Evolutionary conservation across 2,329 filamentous ascomycete genomes (phyloP).

Genomic region (Colletotrichum coccodes): DNA sequence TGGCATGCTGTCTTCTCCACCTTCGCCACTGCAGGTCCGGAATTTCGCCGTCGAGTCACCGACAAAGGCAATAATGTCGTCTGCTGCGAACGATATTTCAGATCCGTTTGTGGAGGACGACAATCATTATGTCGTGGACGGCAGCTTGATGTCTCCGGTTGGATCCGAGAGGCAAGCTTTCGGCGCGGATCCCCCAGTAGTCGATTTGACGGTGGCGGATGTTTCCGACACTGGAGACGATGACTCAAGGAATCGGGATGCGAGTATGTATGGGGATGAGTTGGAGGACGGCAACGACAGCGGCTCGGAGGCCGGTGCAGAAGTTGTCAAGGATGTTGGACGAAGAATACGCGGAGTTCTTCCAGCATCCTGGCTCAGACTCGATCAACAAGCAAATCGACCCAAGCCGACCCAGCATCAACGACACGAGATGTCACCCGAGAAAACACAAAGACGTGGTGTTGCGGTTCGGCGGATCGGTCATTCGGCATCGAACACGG

Average conservation of each 20-base stretch:
- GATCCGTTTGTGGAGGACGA: background rate
- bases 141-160: background rate
- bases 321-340: constrained; percentile 49
- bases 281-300: constrained; percentile 37
- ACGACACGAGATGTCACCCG: constrained; percentile 45
- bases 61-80: background rate
- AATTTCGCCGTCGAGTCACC: background rate
- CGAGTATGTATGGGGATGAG: constrained; percentile 16
- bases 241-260: background rate
- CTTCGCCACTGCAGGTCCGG: background rate
- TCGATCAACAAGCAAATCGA: constrained; percentile 58
- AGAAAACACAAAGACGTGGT: constrained; percentile 55
- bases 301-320: constrained; percentile 52
- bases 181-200: background rate
- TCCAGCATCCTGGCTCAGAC: constrained; percentile 73
- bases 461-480: constrained; percentile 58
- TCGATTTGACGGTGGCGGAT: constrained; percentile 32
- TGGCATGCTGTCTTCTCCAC: constrained; percentile 11
- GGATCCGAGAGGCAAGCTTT: background rate
- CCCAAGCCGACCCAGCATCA: constrained; percentile 42
- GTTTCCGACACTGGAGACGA: constrained; percentile 29
- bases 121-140: background rate
- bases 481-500: constrained; percentile 35
- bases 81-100: background rate
- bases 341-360: constrained; percentile 68